Evolutionary conservation across 805 yeast species (phyloP).

Genomic region (Pichia phayaonensis): DNA sequence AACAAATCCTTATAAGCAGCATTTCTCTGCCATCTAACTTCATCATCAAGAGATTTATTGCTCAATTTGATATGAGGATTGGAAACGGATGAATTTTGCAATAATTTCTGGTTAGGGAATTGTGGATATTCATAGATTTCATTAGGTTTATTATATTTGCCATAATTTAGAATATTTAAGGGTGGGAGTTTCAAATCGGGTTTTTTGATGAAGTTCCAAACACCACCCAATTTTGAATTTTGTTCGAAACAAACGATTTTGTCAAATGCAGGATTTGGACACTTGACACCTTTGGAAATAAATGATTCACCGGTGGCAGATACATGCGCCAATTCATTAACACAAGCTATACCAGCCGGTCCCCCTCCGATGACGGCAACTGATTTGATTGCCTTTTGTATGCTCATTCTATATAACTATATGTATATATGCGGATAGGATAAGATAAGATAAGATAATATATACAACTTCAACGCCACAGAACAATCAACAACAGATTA

Average conservation of each 20-base stretch:
- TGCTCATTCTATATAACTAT: not conserved
- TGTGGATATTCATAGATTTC: slow-evolving; percentile 10
- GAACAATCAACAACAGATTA: too few relatives aligned
- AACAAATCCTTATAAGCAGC: slow-evolving; percentile 34
- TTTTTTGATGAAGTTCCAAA: slow-evolving; percentile 25
- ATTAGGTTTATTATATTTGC: slow-evolving; percentile 12
- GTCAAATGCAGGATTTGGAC: slow-evolving; percentile 24
- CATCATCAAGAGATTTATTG: slow-evolving; percentile 5
- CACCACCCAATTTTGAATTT: slow-evolving; percentile 33
- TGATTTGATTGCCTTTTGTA: not conserved
- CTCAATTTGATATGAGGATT: slow-evolving; percentile 25
- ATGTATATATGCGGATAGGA: not conserved
- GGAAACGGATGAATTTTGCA: slow-evolving; percentile 15
- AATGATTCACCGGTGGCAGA: slow-evolving; percentile 21
- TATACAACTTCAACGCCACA: too few relatives aligned
- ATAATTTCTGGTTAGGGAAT: not conserved
- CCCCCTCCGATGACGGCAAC: slow-evolving; percentile 36
- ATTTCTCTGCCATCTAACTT: slow-evolving; percentile 31
- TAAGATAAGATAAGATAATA: not conserved
- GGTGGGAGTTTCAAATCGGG: slow-evolving; percentile 20
- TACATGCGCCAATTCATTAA: slow-evolving; percentile 28
- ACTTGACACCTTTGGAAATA: not conserved
- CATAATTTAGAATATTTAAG: not conserved
- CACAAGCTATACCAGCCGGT: slow-evolving; percentile 32
- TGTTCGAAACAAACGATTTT: slow-evolving; percentile 35